These are phyloP conservation scores for Setaria viridis DNA, from an alignment of 202 grass and related monocot species.

Conservation along the genomic window DNA sequence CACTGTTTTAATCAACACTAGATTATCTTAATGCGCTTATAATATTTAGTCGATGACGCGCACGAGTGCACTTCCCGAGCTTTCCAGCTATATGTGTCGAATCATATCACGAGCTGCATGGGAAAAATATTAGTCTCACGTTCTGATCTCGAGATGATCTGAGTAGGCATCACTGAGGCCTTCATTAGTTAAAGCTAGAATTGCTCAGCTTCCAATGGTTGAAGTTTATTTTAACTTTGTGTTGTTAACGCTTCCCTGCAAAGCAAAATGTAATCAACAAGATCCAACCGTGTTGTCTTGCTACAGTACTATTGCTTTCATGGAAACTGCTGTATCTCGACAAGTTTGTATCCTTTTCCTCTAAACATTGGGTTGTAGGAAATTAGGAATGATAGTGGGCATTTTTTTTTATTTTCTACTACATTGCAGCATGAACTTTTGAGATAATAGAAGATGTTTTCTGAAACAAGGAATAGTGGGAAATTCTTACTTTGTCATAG, in stretches of 20 bases:
- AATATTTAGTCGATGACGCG: slow-evolving; percentile 71
- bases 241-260: slow-evolving; percentile 42
- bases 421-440: background rate
- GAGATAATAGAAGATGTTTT: slow-evolving; percentile 33
- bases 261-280: slow-evolving; percentile 49
- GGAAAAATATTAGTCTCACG: slow-evolving; percentile 52
- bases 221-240: slow-evolving; percentile 47
- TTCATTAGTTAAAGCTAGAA: slow-evolving; percentile 54
- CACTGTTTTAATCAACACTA: slow-evolving; percentile 70
- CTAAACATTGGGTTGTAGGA: slow-evolving; percentile 8
- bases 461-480: background rate
- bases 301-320: slow-evolving; percentile 38
- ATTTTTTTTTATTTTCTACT: slow-evolving; percentile 23
- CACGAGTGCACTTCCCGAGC: slow-evolving; percentile 96
- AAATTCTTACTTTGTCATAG: slow-evolving; percentile 13
- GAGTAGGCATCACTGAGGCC: slow-evolving; percentile 40
- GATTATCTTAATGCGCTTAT: slow-evolving; percentile 50
- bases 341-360: slow-evolving; percentile 26
- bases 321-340: slow-evolving; percentile 31
- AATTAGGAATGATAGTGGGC: slow-evolving; percentile 31
- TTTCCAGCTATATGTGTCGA: slow-evolving; percentile 76
- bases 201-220: slow-evolving; percentile 56
- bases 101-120: slow-evolving; percentile 72
- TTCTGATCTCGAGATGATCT: slow-evolving; percentile 73
- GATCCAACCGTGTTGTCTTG: slow-evolving; percentile 39